Base-by-base conservation (phyloP, 768 basidiomycete genomes). In the Mycena rosella region DNA sequence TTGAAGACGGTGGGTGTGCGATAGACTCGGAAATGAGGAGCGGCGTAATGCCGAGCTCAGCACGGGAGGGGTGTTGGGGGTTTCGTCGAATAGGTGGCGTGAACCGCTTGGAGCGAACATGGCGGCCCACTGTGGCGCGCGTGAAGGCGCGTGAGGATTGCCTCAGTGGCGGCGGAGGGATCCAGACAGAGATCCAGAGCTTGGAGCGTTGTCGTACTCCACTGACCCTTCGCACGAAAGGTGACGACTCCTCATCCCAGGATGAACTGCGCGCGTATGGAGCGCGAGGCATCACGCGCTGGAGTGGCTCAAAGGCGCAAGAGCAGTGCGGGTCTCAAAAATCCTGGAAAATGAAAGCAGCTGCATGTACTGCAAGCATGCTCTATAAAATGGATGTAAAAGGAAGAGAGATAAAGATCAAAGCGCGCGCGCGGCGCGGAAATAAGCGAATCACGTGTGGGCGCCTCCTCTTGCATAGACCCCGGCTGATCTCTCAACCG, bases 341-440 rank as follows among this genome's bases (percentile, higher is more conserved):
- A n/a, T 45, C 44, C 56, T 58, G 56, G 20, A 45, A 58, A 45
- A 58, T 45, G 20, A 9, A 58, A 44, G 56, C 56, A 58, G 56
- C 56, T 58, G 56, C 56, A 58, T 34, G 17, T 26, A 58, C 56
- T 58, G 56, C 56, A 45, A 58, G 56, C 56, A 58, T 58, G 56
- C 56, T 58, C 18, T 58, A 32, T n/a, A n/a, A n/a, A n/a, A n/a
- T n/a, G n/a, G n/a, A n/a, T n/a, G n/a, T n/a, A n/a, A n/a, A n/a
- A n/a, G 42, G 27, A 58, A 58, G 56, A 44, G 52, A 42, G 42
- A 49, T 9, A 9, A 42, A 17, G 42, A 34, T 34, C 7, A 34
- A 34, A 42, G 42, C 15, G 15, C 32, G 32, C 32, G 20, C 42
- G 42, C 15, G 42, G 5, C 42, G 42, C 42, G 42, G n/a, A n/a